Evolutionary conservation across 257 asterid species (phyloP), one percentile per base, ranked within the genome.

Genomic region (Nicotiana noctiflora): DNA sequence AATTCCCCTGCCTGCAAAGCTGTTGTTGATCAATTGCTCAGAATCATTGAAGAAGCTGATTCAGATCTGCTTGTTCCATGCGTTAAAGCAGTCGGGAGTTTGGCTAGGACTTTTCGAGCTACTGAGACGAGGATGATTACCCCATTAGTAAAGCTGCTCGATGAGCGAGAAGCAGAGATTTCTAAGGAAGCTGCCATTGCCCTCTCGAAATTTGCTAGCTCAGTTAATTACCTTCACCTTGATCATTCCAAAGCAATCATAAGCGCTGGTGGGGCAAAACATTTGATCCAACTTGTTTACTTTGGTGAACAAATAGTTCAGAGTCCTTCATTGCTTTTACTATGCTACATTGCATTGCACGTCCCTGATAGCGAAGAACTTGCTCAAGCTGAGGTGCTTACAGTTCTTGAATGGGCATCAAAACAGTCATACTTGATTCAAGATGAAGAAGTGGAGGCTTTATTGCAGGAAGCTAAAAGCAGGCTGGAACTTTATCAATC

Each of bases 321-420:
- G 80, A 86, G 88, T 23, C 34, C 59, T 4, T 94, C 94, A 4
- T 67, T 92, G 83, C 77, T 86, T 44, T 78, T 92, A 61, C 81
- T 91, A 23, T 85, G 91, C 84, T 84, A 75, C 60, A 88, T 89
- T 56, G 90, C 95, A 0, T 80, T 88, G 83, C 89, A 92, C 40
- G 92, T 89, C 5, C 95, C 97, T 2, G 93, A 92, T 34, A 89
- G 97, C 37, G 97, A 92, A 79, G 95, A 91, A 59, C 89, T 92
- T 21, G 94, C 95, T 0, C 83, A 67, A 14, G 93, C 93, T 0
- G 93, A 88, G 80, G 95, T 89, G 27, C 90, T 90, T 2, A 77
- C 87, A 0, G 92, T 92, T 80, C 88, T 92, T 1, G 95, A 91
- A 79, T 89, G 97, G 97, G 97, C 92, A 11, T 89, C 90, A 23